Evolutionary conservation across 2,329 filamentous ascomycete genomes (phyloP), one percentile per base, ranked within the genome.

Genomic region (Botrytis paeoniae): DNA sequence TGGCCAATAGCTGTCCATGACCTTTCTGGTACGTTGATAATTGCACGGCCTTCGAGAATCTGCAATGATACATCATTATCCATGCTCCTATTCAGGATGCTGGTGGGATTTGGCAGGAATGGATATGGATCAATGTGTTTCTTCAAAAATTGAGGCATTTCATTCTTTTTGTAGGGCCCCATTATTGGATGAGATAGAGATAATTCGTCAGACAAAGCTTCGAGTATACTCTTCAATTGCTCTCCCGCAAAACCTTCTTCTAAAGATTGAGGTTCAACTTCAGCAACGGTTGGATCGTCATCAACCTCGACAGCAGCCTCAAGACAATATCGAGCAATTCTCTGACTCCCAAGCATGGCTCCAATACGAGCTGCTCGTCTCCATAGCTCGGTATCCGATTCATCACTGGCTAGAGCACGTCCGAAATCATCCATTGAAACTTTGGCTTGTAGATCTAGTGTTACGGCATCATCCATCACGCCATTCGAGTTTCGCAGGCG

Each of bases 381-480:
- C 89, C 89, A 92, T 12, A 91, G 82, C 77, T 92, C 89, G 2
- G 89, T 89, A 77, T 92, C 89, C 0, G 89, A 91, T 1, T 89
- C 89, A 74, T 92, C 89, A 69, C 89, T 87, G 74, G 90, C 89
- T 9, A 91, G 82, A 0, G 89, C 89, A 8, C 85, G 83, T 37
- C 84, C 84, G 79, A 90, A 91, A 76, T 89, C 86, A 73, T 86
- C 82, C 8, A 91, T 81, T 0, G 89, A 86, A 72, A 83, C 73
- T 35, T 78, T 77, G 22, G 76, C 76, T 82, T 81, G 78, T 22
- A 78, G 75, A 54, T 78, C 75, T 0, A 81, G 70, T 4, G 81
- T 80, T 5, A 81, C 75, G n/a, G 83, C 80, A 12, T 80, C 77
- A 7, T 77, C 74, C 29, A 69, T 69, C 32, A 43, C 69, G 16